Evolutionary conservation across 495 filamentous ascomycete species (phyloP).

Genomic region (Penicillium angulare): DNA sequence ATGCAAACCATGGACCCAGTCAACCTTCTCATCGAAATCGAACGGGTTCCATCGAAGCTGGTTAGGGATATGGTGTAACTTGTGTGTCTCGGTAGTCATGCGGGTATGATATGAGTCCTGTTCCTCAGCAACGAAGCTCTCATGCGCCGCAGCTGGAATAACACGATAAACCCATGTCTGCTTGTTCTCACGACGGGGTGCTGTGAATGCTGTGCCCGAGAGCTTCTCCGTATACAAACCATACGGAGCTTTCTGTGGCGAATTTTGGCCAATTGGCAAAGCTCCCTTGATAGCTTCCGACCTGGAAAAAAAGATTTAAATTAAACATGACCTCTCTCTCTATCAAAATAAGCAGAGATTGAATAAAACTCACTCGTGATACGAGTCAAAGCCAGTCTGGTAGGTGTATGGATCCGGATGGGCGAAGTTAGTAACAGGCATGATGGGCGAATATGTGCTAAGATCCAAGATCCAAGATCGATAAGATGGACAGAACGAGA

Average conservation of each 20-base stretch:
- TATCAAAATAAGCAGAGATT: too few species aligned
- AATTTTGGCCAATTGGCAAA: conserved; percentile 71
- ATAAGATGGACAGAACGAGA: background rate
- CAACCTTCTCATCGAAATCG: conserved; percentile 66
- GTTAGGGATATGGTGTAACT: conserved; percentile 71
- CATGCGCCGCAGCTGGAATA: conserved; percentile 78
- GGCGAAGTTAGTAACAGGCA: conserved; percentile 57
- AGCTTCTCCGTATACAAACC: conserved; percentile 93
- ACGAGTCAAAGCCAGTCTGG: conserved; percentile 57
- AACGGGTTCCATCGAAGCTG: conserved; percentile 93
- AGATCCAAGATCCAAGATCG: conserved; percentile 2
- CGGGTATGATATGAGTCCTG: conserved; percentile 53
- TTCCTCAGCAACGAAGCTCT: conserved; percentile 62
- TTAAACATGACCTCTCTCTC: background rate
- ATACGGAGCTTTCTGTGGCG: conserved; percentile 79
- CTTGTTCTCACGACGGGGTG: conserved; percentile 82
- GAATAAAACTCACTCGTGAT: conserved; percentile 62
- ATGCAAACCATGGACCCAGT: conserved; percentile 77
- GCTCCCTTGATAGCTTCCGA: conserved; percentile 57
- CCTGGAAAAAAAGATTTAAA: conserved; percentile 12
- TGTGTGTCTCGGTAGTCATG: conserved; percentile 46
- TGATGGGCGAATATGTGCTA: conserved; percentile 18
- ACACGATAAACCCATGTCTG: conserved; percentile 96
- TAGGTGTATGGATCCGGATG: conserved; percentile 57
- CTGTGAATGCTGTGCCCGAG: conserved; percentile 90